Percentiles rank a stretch among this genome's conserved stretches.
Conservation (phyloP, 257 asterid species). For the Salvia splendens region DNA sequence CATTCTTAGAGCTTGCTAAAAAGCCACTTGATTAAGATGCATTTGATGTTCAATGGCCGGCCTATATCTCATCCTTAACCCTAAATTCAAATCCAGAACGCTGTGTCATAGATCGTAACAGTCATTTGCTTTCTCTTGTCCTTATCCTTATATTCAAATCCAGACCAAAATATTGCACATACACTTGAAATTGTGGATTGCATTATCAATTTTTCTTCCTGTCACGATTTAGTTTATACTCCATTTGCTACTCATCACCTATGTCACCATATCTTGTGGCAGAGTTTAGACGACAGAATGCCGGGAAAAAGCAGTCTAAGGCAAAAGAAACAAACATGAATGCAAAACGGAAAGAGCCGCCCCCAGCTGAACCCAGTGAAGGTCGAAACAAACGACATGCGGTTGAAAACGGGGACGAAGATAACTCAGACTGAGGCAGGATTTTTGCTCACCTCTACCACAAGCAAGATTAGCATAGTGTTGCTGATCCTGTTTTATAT, state of each 20-base stretch:
- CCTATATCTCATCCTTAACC: background rate
- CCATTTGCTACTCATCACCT: slow-evolving; percentile 13
- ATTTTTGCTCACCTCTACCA: background rate
- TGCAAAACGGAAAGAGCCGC: slow-evolving; percentile 47
- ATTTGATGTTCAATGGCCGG: background rate
- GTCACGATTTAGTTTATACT: background rate
- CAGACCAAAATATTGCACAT: background rate
- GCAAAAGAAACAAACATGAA: slow-evolving; percentile 48
- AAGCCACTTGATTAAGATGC: no score
- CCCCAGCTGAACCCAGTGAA: slow-evolving; percentile 37
- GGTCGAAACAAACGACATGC: slow-evolving; percentile 39
- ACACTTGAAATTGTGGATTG: background rate
- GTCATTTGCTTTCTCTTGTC: background rate
- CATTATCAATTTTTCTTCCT: background rate
- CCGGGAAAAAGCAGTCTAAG: slow-evolving; percentile 53
- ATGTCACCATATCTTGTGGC: slow-evolving; percentile 26
- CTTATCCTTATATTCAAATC: background rate
- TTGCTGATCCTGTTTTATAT: slow-evolving; percentile 20
- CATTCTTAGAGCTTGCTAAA: slow-evolving; percentile 23
- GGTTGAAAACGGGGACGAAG: slow-evolving; percentile 36
- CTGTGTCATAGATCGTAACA: background rate
- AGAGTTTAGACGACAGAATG: slow-evolving; percentile 73
- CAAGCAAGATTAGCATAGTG: slow-evolving; percentile 1
- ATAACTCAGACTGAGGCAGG: slow-evolving; percentile 34
- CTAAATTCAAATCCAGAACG: slow-evolving; percentile 4